Evolutionary conservation across 768 basidiomycete species (phyloP).

Genomic region (Mycena rebaudengoi): DNA sequence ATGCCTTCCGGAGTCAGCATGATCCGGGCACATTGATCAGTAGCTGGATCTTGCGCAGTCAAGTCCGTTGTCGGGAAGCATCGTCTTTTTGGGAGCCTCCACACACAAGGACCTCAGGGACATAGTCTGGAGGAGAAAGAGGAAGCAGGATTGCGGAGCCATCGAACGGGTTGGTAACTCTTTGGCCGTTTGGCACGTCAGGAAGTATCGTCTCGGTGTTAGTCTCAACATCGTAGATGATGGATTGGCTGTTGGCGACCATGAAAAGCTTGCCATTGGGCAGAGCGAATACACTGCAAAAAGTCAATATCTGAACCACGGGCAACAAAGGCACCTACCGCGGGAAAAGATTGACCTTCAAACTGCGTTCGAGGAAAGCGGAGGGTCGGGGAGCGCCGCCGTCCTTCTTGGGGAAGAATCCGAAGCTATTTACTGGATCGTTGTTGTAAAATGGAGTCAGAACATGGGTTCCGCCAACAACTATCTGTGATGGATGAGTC

Average conservation of each 20-base stretch:
- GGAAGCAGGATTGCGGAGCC: constrained; percentile 57
- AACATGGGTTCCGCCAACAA: constrained; percentile 44
- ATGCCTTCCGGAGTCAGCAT: constrained; percentile 63
- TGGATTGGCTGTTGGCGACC: constrained; percentile 44
- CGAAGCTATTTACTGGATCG: constrained; percentile 51
- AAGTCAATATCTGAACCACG: constrained; percentile 30
- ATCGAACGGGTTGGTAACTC: constrained; percentile 60
- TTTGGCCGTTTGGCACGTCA: constrained; percentile 50
- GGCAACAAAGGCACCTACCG: constrained; percentile 44
- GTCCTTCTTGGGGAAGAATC: constrained; percentile 60
- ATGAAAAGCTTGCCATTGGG: constrained; percentile 58
- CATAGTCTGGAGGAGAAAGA: constrained; percentile 40
- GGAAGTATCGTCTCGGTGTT: constrained; percentile 26
- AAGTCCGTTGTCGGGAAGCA: constrained; percentile 53
- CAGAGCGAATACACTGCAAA: constrained; percentile 52
- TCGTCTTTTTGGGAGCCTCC: constrained; percentile 35
- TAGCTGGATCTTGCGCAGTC: constrained; percentile 58
- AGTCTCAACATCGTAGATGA: constrained; percentile 45
- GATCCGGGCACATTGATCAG: constrained; percentile 47
- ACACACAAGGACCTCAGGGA: constrained; percentile 45
- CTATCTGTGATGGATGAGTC: neutral
- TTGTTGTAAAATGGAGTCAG: constrained; percentile 29
- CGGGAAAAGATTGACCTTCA: constrained; percentile 64
- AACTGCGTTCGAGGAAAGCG: constrained; percentile 58
- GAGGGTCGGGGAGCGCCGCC: constrained; percentile 51